Percentiles rank a stretch among this genome's conserved stretches.
Conservation (phyloP, 768 basidiomycete species). For the Termitomyces sp. region DNA sequence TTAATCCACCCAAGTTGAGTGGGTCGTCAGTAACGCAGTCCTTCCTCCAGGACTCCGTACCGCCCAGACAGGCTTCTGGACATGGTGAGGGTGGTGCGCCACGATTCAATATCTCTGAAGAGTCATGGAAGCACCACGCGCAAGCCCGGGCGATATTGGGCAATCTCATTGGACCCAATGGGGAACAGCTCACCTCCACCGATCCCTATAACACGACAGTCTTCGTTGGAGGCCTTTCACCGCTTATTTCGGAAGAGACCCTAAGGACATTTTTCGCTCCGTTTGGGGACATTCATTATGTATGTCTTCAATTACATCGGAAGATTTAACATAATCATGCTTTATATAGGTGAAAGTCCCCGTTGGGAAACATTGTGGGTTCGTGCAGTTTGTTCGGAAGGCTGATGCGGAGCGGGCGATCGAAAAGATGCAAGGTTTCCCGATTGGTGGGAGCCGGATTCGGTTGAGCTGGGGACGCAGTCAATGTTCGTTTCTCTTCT, state of each 20-base stretch:
- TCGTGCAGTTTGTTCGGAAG: conserved; percentile 92
- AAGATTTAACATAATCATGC: background rate
- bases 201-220: conserved; percentile 98
- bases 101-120: conserved; percentile 62
- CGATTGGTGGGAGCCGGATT: conserved; percentile 88
- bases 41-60: conserved; percentile 39
- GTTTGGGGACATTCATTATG: conserved; percentile 93
- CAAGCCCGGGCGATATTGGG: conserved; percentile 81
- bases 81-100: conserved; percentile 37
- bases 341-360: conserved; percentile 85
- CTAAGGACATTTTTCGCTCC: conserved; percentile 86
- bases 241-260: conserved; percentile 88
- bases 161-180: conserved; percentile 82
- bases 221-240: conserved; percentile 89
- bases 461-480: conserved; percentile 91
- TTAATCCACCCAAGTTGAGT: conserved; percentile 22
- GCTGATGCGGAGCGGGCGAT: conserved; percentile 90
- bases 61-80: conserved; percentile 27
- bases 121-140: conserved; percentile 82
- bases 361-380: conserved; percentile 92
- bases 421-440: conserved; percentile 96
- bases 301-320: conserved; percentile 31
- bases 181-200: conserved; percentile 80
- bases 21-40: conserved; percentile 33
- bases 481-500: conserved; percentile 60